These are phyloP conservation scores for Fennellomyces sp. DNA, from an alignment of 371 early-diverging fungal species.

Conservation along the genomic window DNA sequence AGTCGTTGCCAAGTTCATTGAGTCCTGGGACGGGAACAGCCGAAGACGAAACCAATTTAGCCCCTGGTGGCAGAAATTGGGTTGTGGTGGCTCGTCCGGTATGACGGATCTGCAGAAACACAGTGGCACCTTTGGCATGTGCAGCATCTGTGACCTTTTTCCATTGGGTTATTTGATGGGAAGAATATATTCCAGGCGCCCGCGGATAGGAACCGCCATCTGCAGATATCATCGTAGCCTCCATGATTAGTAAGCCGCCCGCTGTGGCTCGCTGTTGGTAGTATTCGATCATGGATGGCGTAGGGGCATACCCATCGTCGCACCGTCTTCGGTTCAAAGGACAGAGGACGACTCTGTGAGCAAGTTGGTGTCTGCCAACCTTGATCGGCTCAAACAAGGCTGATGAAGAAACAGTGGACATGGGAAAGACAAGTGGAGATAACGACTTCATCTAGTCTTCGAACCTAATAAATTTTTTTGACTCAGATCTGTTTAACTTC, in stretches of 20 bases:
- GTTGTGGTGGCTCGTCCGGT: slow-evolving; percentile 15
- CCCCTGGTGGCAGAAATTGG: not conserved
- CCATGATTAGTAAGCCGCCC: slow-evolving; percentile 62
- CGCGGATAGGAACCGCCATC: slow-evolving; percentile 37
- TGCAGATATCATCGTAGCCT: slow-evolving; percentile 55
- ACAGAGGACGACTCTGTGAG: slow-evolving; percentile 58
- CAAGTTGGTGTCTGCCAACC: slow-evolving; percentile 23
- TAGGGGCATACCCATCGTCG: slow-evolving; percentile 25
- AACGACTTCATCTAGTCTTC: too few species aligned
- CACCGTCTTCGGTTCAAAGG: slow-evolving; percentile 57
- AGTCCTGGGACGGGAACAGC: slow-evolving; percentile 17
- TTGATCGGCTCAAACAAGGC: slow-evolving; percentile 31
- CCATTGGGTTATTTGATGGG: slow-evolving; percentile 61
- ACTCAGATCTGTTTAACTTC: too few species aligned
- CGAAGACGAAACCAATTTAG: slow-evolving; percentile 17
- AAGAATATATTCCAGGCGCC: slow-evolving; percentile 54
- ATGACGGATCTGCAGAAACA: slow-evolving; percentile 51
- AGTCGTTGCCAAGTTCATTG: slow-evolving; percentile 38
- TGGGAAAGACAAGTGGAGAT: not conserved
- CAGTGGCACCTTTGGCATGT: slow-evolving; percentile 56
- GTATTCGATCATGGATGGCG: slow-evolving; percentile 48
- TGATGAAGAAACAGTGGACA: not conserved
- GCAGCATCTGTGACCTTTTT: slow-evolving; percentile 58
- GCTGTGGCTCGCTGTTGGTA: slow-evolving; percentile 59
- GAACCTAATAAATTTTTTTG: too few species aligned